Evolutionary conservation across 192 early-diverging fungal species (phyloP), one percentile per base, ranked within the genome.

Genomic region (Coemansia sp.): DNA sequence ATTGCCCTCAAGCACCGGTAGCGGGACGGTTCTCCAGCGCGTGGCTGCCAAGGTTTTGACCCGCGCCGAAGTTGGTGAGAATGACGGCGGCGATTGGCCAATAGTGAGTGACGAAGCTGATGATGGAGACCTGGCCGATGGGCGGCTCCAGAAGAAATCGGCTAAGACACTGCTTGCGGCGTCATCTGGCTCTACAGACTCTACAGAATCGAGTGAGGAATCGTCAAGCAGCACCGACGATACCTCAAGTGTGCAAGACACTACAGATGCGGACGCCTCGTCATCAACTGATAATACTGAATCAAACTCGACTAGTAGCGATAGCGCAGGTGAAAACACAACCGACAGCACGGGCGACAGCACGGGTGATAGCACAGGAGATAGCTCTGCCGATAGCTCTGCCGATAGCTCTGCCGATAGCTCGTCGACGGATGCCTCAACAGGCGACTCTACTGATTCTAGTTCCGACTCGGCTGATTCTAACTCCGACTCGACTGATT

Each of bases 51-150:
- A 69, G 27, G 65, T 64, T 10, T 18, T 71, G 20, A 71, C 69
- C 0, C 69, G 63, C 10, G 36, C 55, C 41, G 71, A 66, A 27
- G 64, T 73, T 13, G 66, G 76, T 46, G 68, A 79, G 39, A 64
- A 68, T 16, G 62, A 41, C 24, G 22, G 55, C 16, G 64, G 34
- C 10, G 53, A 61, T 40, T 55, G 44, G 29, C 34, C 55, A 22
- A 15, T n/a, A 24, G 1, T 27, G 4, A 38, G 40, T 2, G 33
- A 53, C 40, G 39, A 64, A 24, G 12, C 41, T 1, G 68, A 43
- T 6, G 64, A 41, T 5, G 64, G 63, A 12, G 39, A 39, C 1
- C 12, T 75, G 68, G 68, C 64, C 1, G 24, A 49, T 13, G 55
- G 66, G 33, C 74, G 65, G 34, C 34, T 70, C 18, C 69, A 65